phyloP scores from a whole-genome alignment of 208 protist genomes.

The Trypanosoma grayi region DNA sequence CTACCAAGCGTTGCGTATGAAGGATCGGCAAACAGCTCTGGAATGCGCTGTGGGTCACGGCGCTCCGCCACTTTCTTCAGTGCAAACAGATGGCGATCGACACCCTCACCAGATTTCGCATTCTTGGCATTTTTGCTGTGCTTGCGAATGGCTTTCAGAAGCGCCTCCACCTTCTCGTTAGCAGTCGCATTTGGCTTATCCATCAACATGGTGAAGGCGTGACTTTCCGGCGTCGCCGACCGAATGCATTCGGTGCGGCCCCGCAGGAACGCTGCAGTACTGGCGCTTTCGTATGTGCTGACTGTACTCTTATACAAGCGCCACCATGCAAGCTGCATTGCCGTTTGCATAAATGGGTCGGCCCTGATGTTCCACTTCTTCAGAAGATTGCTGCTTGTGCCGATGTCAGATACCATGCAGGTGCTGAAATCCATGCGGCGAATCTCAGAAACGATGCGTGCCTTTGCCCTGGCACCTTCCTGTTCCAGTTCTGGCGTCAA shows the following conservation, averaged over 20 bases:
- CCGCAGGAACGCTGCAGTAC: constrained; percentile 61
- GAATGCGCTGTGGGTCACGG: constrained; percentile 26
- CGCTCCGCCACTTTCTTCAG: constrained; percentile 41
- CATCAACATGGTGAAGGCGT: constrained; percentile 55
- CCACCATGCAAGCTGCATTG: constrained; percentile 79
- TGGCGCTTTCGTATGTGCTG: constrained; percentile 43
- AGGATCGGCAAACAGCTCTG: constrained; percentile 38
- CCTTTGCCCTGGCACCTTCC: constrained; percentile 25
- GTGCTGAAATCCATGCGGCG: constrained; percentile 48
- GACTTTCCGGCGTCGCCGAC: constrained; percentile 46
- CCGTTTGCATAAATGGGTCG: constrained; percentile 56
- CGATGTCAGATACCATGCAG: constrained; percentile 31
- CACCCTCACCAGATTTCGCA: constrained; percentile 39
- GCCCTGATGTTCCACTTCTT: neutral
- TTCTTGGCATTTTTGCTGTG: constrained; percentile 29
- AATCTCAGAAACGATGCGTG: constrained; percentile 32
- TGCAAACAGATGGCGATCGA: constrained; percentile 65
- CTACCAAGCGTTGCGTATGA: constrained; percentile 31
- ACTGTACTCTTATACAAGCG: constrained; percentile 59
- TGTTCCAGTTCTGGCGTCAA: constrained; percentile 40
- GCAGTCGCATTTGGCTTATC: constrained; percentile 6
- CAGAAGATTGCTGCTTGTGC: constrained; percentile 3
- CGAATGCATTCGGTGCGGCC: constrained; percentile 63
- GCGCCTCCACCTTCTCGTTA: constrained; percentile 27
- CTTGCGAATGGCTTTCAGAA: constrained; percentile 32